phyloP scores from a whole-genome alignment of 495 filamentous ascomycete genomes.

The Lasiosphaeria hispida region DNA sequence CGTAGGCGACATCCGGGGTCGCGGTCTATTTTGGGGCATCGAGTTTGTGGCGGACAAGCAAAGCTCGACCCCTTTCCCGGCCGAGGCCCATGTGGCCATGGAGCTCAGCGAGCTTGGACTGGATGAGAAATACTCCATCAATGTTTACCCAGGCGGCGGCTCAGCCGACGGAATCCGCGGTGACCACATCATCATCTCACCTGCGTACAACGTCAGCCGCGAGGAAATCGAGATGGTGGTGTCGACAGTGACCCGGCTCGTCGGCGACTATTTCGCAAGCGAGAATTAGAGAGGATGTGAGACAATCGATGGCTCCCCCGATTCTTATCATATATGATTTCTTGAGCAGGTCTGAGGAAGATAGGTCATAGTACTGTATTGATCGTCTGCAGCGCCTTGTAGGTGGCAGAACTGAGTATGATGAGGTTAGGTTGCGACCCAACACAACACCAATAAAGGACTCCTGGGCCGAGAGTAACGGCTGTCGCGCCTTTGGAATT shows the following conservation, averaged over 20 bases:
- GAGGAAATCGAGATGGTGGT: constrained; percentile 61
- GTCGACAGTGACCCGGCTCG: constrained; percentile 40
- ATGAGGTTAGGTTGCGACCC: no score
- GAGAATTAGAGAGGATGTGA: not conserved
- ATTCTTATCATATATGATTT: no score
- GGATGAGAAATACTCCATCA: constrained; percentile 54
- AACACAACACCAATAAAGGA: no score
- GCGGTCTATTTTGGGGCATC: constrained; percentile 62
- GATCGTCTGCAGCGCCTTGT: no score
- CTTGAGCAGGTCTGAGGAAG: no score
- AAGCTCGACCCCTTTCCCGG: constrained; percentile 47
- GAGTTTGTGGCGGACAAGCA: constrained; percentile 56
- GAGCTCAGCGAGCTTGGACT: constrained; percentile 55
- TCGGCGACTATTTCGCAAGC: constrained; percentile 31
- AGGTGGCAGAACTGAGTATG: no score
- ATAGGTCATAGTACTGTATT: no score
- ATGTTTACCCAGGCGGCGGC: constrained; percentile 67
- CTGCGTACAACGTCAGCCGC: constrained; percentile 65
- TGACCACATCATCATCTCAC: constrained; percentile 74
- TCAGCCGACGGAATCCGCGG: constrained; percentile 64
- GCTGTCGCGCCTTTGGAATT: no score
- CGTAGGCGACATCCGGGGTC: constrained; percentile 64
- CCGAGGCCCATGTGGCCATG: constrained; percentile 39
- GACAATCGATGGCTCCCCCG: no score
- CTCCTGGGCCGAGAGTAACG: no score